A percentile compares a stretch with the other conserved stretches of the same genome.
Evolutionary conservation across 2,329 filamentous ascomycete species (phyloP).

Genomic region (Sclerotiophoma versabilis): DNA sequence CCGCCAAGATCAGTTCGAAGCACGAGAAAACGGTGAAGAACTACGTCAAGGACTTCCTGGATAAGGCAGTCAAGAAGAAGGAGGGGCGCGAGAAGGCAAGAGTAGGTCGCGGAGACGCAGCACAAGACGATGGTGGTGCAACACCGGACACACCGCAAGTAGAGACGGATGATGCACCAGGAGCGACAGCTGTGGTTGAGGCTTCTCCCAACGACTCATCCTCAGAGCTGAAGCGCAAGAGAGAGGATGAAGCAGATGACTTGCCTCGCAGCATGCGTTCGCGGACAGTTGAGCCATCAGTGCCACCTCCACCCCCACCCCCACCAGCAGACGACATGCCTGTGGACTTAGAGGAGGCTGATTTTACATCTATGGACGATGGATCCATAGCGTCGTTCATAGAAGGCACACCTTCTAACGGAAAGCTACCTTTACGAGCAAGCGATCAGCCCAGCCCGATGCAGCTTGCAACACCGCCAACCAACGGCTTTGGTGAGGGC

Average conservation of each 20-base stretch:
- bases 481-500: constrained; percentile 37
- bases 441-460: constrained; percentile 41
- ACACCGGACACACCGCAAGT: constrained; percentile 30
- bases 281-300: constrained; percentile 46
- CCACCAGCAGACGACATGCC: constrained; percentile 47
- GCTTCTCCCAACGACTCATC: constrained; percentile 37
- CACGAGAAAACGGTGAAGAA: constrained; percentile 83
- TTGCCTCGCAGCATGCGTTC: constrained; percentile 46
- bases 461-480: constrained; percentile 56
- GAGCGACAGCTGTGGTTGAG: constrained; percentile 17
- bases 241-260: constrained; percentile 41
- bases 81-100: constrained; percentile 70
- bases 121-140: constrained; percentile 20
- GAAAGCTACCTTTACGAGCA: constrained; percentile 12
- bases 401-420: constrained; percentile 4
- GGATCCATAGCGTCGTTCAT: constrained; percentile 10
- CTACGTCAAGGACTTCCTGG: constrained; percentile 84
- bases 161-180: constrained; percentile 7
- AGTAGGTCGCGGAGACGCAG: constrained; percentile 41
- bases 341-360: constrained; percentile 33
- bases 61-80: constrained; percentile 78
- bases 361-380: constrained; percentile 38
- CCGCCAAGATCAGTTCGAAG: constrained; percentile 72
- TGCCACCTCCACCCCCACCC: constrained; percentile 53
- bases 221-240: constrained; percentile 47